Evolutionary conservation across 805 yeast genomes (phyloP).

Genomic region (Lipomyces yamadae): DNA sequence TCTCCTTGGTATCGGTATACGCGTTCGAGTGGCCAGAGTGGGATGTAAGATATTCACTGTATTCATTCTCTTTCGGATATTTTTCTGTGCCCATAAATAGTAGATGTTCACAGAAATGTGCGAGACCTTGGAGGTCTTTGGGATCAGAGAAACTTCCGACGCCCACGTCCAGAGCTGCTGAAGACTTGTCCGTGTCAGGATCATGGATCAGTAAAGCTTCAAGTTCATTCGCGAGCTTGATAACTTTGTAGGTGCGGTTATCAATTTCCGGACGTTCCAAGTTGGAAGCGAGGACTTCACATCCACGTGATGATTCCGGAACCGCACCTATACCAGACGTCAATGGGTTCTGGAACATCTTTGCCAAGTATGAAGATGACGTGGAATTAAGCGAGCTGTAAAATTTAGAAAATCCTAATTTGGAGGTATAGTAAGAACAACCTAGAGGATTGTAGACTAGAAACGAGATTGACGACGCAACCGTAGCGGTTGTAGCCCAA

Average conservation of each 20-base stretch:
- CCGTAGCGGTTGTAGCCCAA: slow-evolving; percentile 38
- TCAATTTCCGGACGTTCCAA: slow-evolving; percentile 58
- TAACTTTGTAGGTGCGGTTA: slow-evolving; percentile 72
- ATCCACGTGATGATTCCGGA: slow-evolving; percentile 8
- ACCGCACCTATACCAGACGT: slow-evolving; percentile 19
- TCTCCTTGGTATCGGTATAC: slow-evolving; percentile 83
- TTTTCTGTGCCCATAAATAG: slow-evolving; percentile 80
- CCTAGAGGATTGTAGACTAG: slow-evolving; percentile 17
- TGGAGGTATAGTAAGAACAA: not conserved
- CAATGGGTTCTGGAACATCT: slow-evolving; percentile 15
- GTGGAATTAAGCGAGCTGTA: slow-evolving; percentile 17
- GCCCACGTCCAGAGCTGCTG: slow-evolving; percentile 75
- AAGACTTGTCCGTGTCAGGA: slow-evolving; percentile 63
- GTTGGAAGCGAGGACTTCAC: slow-evolving; percentile 28
- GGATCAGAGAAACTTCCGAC: slow-evolving; percentile 87
- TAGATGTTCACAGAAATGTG: slow-evolving; percentile 88
- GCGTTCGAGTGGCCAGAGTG: slow-evolving; percentile 94
- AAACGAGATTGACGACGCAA: slow-evolving; percentile 34
- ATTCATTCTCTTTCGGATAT: slow-evolving; percentile 76
- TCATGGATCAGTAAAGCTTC: slow-evolving; percentile 74
- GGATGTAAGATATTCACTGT: slow-evolving; percentile 71
- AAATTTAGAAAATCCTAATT: slow-evolving; percentile 14
- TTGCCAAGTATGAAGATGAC: not conserved
- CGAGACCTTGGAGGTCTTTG: slow-evolving; percentile 70
- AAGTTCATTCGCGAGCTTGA: slow-evolving; percentile 73